Percentiles rank a stretch among this genome's conserved stretches.
These are phyloP conservation scores for Hura crepitans DNA, from an alignment of 441 rosid genomes.

Conservation along the genomic window DNA sequence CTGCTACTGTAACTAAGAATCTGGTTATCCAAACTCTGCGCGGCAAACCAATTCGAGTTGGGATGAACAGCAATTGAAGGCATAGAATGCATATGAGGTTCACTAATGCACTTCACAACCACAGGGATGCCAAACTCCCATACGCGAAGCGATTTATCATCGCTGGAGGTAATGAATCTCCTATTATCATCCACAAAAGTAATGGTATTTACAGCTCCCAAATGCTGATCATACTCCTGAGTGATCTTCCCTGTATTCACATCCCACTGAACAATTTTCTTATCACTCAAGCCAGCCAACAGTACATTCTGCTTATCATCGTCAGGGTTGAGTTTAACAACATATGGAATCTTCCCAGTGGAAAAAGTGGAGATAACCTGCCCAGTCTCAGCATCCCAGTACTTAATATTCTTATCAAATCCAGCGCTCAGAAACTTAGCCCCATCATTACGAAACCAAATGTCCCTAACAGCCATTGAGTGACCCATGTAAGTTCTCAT, in stretches of 20 bases:
- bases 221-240: constrained; percentile 95
- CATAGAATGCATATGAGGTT: constrained; percentile 99
- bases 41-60: constrained; percentile 91
- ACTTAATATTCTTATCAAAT: constrained; percentile 92
- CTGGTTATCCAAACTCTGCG: constrained; percentile 97
- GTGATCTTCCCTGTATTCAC: constrained; percentile 85
- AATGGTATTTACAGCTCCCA: constrained; percentile 97
- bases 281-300: constrained; percentile 98
- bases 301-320: constrained; percentile 92
- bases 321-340: constrained; percentile 90
- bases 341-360: constrained; percentile 89
- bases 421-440: constrained; percentile 90
- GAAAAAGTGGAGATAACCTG: constrained; percentile 91
- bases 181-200: constrained; percentile 95
- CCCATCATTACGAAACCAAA: constrained; percentile 89
- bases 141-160: constrained; percentile 96
- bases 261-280: constrained; percentile 99
- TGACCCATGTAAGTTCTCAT: constrained; percentile 99
- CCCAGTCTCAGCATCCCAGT: constrained; percentile 98
- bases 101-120: constrained; percentile 97
- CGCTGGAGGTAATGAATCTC: constrained; percentile 96
- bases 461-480: constrained; percentile 86
- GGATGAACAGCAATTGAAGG: constrained; percentile 93
- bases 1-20: constrained; percentile 85
- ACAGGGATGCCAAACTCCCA: constrained; percentile 99